Conservation (phyloP, 345 rosid genomes). For the Salix exigua region DNA sequence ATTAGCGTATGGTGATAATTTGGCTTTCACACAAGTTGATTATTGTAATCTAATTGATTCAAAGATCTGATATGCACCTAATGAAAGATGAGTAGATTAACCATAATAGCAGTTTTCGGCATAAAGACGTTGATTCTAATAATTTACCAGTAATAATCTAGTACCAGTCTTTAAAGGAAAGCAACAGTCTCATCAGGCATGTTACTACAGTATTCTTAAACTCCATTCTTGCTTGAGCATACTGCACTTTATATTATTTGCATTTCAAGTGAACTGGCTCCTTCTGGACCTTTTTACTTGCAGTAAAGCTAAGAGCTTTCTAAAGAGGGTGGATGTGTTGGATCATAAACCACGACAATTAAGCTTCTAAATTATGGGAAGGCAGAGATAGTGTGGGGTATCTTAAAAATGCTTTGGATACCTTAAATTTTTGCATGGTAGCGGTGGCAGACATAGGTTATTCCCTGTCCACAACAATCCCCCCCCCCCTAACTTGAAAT, state of each 20-base stretch:
- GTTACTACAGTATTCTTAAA: neutral
- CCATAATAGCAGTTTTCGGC: neutral
- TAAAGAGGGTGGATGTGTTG: neutral
- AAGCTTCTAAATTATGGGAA: neutral
- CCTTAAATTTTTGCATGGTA: neutral
- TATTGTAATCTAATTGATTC: neutral
- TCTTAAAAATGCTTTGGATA: neutral
- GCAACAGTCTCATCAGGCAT: neutral
- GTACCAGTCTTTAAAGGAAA: neutral
- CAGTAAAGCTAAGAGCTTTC: neutral
- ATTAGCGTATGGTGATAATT: neutral
- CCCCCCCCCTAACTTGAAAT: too few relatives aligned
- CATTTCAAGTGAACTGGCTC: neutral
- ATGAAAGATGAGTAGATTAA: neutral
- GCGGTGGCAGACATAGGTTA: neutral
- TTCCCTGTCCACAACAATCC: neutral
- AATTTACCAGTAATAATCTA: neutral
- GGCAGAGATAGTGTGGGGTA: neutral
- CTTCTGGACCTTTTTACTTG: neutral
- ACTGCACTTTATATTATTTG: neutral
- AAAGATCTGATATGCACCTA: neutral
- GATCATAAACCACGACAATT: neutral
- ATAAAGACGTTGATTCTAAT: neutral
- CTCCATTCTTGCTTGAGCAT: neutral
- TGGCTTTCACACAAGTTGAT: neutral